Conservation (phyloP, 306 rosid species). For the Malus domestica region ASM211411v1 NC_041797.1:2182001-2182500, state of each 20-base stretch:
- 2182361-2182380: slow-evolving; percentile 26
- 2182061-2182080: neutral
- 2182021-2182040: slow-evolving; percentile 4
- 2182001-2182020: neutral
- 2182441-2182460: slow-evolving; percentile 44
- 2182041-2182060: slow-evolving; percentile 7
- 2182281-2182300: slow-evolving; percentile 26
- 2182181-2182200: slow-evolving; percentile 8
- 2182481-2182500: slow-evolving; percentile 34
- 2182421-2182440: slow-evolving; percentile 8
- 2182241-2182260: neutral
- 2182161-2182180: slow-evolving; percentile 5
- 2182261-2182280: slow-evolving; percentile 25
- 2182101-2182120: too few relatives aligned
- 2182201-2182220: slow-evolving; percentile 23
- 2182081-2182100: too few relatives aligned
- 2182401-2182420: slow-evolving; percentile 15
- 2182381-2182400: slow-evolving; percentile 28
- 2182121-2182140: too few relatives aligned
- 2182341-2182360: slow-evolving; percentile 30
- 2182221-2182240: slow-evolving; percentile 13
- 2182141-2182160: too few relatives aligned
- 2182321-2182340: slow-evolving; percentile 29
- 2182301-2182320: slow-evolving; percentile 23
- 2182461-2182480: slow-evolving; percentile 38